Evolutionary conservation across 2,329 filamentous ascomycete species (phyloP).

Genomic region (Arachnopeziza araneosa): DNA sequence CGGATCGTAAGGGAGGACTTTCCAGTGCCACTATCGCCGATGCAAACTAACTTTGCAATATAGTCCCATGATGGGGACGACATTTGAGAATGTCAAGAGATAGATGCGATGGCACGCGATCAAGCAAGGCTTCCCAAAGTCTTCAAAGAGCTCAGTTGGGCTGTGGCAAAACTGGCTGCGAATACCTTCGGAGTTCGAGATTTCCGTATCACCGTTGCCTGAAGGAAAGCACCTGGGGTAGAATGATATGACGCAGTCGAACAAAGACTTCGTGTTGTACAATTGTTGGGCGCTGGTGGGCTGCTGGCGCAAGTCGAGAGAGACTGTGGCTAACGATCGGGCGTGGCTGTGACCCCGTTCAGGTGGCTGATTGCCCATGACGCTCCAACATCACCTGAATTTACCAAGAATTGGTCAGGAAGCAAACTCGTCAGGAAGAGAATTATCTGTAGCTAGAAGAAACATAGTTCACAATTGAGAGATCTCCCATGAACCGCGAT

Average conservation of each 20-base stretch:
- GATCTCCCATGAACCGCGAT: not conserved
- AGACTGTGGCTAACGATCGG: not conserved
- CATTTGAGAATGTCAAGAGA: not conserved
- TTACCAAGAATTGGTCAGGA: no score
- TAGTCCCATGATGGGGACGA: slow-evolving; percentile 76
- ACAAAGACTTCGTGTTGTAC: not conserved
- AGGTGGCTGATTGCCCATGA: no score
- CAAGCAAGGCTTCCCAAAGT: not conserved
- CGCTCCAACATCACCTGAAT: no score
- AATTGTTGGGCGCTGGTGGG: not conserved
- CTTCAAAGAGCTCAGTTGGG: not conserved
- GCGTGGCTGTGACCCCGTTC: not conserved
- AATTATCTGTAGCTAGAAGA: no score
- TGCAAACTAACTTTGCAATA: slow-evolving; percentile 97
- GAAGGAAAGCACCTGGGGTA: not conserved
- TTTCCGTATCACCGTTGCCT: not conserved
- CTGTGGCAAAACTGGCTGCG: not conserved
- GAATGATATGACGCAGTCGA: not conserved
- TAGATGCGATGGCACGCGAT: slow-evolving; percentile 6
- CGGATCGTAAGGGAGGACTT: slow-evolving; percentile 93
- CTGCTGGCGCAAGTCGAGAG: no score
- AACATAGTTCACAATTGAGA: no score
- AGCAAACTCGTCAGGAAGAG: no score
- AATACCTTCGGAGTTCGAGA: not conserved
- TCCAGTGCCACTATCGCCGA: slow-evolving; percentile 93